Evolutionary conservation across 345 rosid species (phyloP).

Genomic region (Eucalyptus cladocalyx): DNA sequence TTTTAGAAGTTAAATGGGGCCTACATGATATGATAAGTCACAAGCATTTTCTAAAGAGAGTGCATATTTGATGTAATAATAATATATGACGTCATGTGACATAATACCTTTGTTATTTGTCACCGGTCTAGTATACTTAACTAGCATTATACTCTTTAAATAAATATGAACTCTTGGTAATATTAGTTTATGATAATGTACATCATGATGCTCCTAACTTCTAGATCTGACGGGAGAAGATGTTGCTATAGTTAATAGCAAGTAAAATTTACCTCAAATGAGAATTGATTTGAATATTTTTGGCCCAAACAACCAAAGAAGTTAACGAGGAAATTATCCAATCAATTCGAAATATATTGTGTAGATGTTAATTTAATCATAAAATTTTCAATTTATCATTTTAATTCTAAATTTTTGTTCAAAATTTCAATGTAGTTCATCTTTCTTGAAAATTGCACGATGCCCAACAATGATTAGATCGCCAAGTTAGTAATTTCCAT

Average conservation of each 20-base stretch:
- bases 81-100: rapidly evolving
- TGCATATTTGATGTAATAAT: neutral
- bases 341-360: too few species aligned
- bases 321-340: rapidly evolving
- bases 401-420: rapidly evolving
- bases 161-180: neutral
- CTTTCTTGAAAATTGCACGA: neutral
- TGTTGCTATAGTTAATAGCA: too few species aligned
- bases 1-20: neutral
- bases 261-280: neutral
- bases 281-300: too few species aligned
- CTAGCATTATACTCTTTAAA: neutral
- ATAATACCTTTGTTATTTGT: rapidly evolving
- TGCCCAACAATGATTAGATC: rapidly evolving
- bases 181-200: too few species aligned
- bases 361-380: too few species aligned
- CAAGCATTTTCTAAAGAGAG: neutral
- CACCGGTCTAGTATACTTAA: neutral
- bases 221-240: neutral
- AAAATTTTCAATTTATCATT: too few species aligned
- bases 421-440: neutral
- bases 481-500: neutral
- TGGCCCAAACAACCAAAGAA: rapidly evolving
- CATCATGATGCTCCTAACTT: neutral
- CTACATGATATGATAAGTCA: too few species aligned